phyloP scores from a whole-genome alignment of 192 early-diverging fungal genomes.

The Backusella psychrophila region DNA sequence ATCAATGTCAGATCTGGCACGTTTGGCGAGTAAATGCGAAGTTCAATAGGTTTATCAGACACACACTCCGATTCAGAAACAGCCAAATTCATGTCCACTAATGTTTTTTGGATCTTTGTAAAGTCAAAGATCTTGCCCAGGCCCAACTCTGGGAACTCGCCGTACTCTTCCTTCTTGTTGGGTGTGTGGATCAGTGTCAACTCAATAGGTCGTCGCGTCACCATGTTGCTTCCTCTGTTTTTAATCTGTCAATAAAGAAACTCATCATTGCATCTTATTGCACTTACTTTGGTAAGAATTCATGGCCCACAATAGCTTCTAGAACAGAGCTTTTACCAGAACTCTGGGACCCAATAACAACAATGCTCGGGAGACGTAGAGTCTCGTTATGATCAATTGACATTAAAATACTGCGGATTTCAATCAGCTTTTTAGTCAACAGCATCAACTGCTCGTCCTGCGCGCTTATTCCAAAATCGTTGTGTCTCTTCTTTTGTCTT shows the following conservation, averaged over 20 bases:
- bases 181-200: slow-evolving; percentile 84
- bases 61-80: slow-evolving; percentile 92
- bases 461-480: slow-evolving; percentile 32
- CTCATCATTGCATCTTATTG: not conserved
- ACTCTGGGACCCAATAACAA: slow-evolving; percentile 83
- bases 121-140: slow-evolving; percentile 91
- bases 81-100: slow-evolving; percentile 93
- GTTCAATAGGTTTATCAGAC: slow-evolving; percentile 79
- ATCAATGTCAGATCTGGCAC: slow-evolving; percentile 83
- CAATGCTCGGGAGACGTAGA: slow-evolving; percentile 85
- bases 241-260: not conserved
- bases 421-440: slow-evolving; percentile 91
- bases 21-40: slow-evolving; percentile 81
- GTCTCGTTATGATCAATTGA: slow-evolving; percentile 76
- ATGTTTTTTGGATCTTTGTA: slow-evolving; percentile 84
- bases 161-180: slow-evolving; percentile 71
- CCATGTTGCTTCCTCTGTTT: slow-evolving; percentile 73
- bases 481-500: slow-evolving; percentile 29
- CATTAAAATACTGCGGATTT: slow-evolving; percentile 91
- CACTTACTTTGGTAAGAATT: slow-evolving; percentile 79
- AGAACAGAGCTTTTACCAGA: slow-evolving; percentile 87
- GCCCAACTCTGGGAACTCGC: slow-evolving; percentile 82
- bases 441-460: slow-evolving; percentile 83
- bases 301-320: slow-evolving; percentile 83
- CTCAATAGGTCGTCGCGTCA: slow-evolving; percentile 81